Base-by-base conservation (phyloP, 139 green algal genomes). In the Chlorella sp. region DNA sequence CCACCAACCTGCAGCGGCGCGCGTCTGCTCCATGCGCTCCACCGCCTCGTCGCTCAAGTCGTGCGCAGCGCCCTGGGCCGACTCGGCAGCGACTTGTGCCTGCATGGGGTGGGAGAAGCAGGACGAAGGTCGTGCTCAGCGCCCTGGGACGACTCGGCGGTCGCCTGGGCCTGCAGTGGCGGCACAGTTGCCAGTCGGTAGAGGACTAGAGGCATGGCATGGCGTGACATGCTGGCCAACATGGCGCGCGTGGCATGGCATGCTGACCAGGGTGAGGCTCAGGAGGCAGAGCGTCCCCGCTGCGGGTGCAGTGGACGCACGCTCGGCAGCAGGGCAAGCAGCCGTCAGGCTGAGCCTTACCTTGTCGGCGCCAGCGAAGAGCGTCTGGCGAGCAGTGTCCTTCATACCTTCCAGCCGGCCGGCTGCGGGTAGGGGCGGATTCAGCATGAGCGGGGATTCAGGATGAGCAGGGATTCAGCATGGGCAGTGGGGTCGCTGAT, bases 371-470 rank as follows among this genome's bases (percentile, higher is more conserved):
- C 34, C 75, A 17, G 75, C 48, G 24, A n/a, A 51, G 1, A 74
- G 64, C 20, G 77, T 83, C 60, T 83, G 77, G 28, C 60, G 40
- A 14, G 60, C 60, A 54, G 56, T 83, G 60, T 74, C 77, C 40
- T 83, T 41, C 77, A 83, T 83, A 40, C 77, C 77, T 16, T 41
- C 36, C 58, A 83, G 41, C 5, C 60, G 60, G 41, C 74, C 77
- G 16, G 77, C 77, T 83, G 77, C 77, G 6, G 9, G 54, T 6
- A 46, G 48, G 46, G 3, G 28, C 32, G n/a, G 46, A 54, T 7
- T 11, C 46, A 54, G 46, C 46, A 54, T 7, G 46, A 17, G 7
- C n/a, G n/a, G n/a, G n/a, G n/a, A n/a, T n/a, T n/a, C n/a, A n/a
- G n/a, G n/a, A n/a, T n/a, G n/a, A n/a, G n/a, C n/a, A n/a, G n/a